Base-by-base conservation (phyloP, 23 red algal species). In the Gracilaria gracilis region DNA sequence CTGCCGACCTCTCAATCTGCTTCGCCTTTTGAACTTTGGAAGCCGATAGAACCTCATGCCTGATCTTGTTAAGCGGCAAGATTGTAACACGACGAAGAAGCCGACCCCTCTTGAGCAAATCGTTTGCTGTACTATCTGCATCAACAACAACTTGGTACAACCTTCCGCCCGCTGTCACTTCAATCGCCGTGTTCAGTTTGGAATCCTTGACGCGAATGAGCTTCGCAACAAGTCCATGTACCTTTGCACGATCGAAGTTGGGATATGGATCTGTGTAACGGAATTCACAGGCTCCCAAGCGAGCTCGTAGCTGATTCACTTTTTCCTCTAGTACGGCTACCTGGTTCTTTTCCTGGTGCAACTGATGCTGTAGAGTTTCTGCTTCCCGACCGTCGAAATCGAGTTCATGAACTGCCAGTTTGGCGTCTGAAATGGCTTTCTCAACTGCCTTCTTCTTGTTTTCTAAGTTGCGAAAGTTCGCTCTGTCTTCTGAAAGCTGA, bases 71-170 rank as follows among this genome's bases (percentile, higher is more conserved):
- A 34, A 99, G 85, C 37, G 97, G 97, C 86, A 99, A 82, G 70
- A 99, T 93, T 61, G 97, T 99, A 17, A 99, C 94, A 42, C 93
- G 91, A 61, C 85, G 80, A 21, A 50, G 23, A 25, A 99, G 79
- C 44, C 77, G 50, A 23, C 97, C 97, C 25, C 77, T 42, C 67
- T 88, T 85, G 59, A 99, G 72, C 38, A 99, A 42, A 49, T 82
- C 81, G 75, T 99, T 94, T 21, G 90, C 93, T 32, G 97, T 99
- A 55, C 73, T 40, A 61, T 99, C 97, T 15, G 81, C 95, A 75
- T 99, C 97, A 27, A 99, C 97, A 11, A 99, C 94, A 36, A 99
- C 93, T 71, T 98, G 93, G 79, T 85, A 98, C 33, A 98, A 57
- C 50, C 93, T 81, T 27, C 87, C 77, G 33, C 97, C 97, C 1